Conservation (phyloP, 345 rosid species). For the Citrus sp. region DNA sequence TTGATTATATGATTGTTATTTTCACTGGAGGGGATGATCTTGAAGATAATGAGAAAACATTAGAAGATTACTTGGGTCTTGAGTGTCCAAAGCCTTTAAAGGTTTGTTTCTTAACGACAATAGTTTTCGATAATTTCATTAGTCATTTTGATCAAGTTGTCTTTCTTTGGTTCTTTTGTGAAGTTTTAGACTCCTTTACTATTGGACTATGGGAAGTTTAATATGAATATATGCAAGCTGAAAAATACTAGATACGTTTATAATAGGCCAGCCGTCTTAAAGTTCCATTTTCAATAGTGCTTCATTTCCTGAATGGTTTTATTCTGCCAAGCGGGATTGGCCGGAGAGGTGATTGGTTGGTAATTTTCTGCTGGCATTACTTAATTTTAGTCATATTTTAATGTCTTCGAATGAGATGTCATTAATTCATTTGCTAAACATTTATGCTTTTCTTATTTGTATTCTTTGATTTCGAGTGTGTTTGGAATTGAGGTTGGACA, state of each 20-base stretch:
- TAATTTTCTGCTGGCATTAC: neutral
- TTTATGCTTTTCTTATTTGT: too few relatives aligned
- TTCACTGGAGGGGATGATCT: conserved; percentile 94
- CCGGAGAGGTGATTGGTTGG: neutral
- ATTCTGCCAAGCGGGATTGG: neutral
- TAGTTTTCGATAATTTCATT: neutral
- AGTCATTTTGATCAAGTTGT: neutral
- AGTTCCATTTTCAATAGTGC: neutral
- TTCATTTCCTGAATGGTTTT: neutral
- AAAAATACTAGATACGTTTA: neutral
- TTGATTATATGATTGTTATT: conserved; percentile 74
- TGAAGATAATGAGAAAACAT: conserved; percentile 71
- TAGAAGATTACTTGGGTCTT: conserved; percentile 68
- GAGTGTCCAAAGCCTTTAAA: conserved; percentile 72
- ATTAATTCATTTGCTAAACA: too few relatives aligned
- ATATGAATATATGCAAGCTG: neutral
- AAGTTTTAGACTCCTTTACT: neutral
- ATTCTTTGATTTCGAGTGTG: too few relatives aligned
- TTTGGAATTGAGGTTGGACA: too few relatives aligned
- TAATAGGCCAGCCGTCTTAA: neutral
- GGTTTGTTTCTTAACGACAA: conserved; percentile 34
- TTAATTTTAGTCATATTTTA: neutral
- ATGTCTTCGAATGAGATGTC: too few relatives aligned
- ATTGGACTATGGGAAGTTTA: neutral
- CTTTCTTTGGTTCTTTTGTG: neutral